Conservation (phyloP, 2,329 filamentous ascomycete species). For the Calonectria fujianensis region DNA sequence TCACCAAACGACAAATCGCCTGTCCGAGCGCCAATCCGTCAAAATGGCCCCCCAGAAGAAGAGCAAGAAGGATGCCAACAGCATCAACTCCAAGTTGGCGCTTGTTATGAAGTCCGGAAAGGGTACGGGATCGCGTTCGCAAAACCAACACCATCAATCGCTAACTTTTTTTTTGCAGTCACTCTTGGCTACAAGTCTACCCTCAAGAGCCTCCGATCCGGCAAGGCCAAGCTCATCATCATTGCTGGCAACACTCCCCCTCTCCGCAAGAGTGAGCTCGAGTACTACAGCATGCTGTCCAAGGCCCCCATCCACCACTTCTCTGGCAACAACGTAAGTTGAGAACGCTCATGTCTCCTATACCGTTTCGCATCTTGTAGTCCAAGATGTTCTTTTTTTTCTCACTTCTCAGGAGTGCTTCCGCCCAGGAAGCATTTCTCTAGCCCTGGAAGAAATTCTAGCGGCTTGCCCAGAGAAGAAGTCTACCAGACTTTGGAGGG, state of each 20-base stretch:
- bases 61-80: constrained; percentile 89
- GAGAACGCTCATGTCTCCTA: constrained; percentile 53
- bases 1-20: constrained; percentile 59
- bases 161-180: constrained; percentile 56
- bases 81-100: constrained; percentile 76
- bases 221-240: constrained; percentile 99
- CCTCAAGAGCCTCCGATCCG: constrained; percentile 91
- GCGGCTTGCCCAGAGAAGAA: constrained; percentile 90
- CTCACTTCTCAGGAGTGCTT: constrained; percentile 52
- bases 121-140: constrained; percentile 73
- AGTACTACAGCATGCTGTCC: constrained; percentile 94
- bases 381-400: constrained; percentile 45
- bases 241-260: constrained; percentile 96
- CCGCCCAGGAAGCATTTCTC: constrained; percentile 46
- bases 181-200: constrained; percentile 66
- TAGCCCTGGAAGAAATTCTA: constrained; percentile 55
- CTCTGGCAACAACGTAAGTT: constrained; percentile 97
- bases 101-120: constrained; percentile 81
- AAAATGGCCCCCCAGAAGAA: constrained; percentile 84
- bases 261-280: constrained; percentile 97
- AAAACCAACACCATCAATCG: background rate
- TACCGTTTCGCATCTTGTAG: constrained; percentile 46
- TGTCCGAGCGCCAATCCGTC: constrained; percentile 64
- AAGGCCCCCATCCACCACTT: constrained; percentile 99
- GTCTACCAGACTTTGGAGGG: constrained; percentile 94